A percentile compares a stretch with the other conserved stretches of the same genome.
phyloP scores from a whole-genome alignment of 2,329 filamentous ascomycete genomes.

The Fusarium drepaniforme region DNA sequence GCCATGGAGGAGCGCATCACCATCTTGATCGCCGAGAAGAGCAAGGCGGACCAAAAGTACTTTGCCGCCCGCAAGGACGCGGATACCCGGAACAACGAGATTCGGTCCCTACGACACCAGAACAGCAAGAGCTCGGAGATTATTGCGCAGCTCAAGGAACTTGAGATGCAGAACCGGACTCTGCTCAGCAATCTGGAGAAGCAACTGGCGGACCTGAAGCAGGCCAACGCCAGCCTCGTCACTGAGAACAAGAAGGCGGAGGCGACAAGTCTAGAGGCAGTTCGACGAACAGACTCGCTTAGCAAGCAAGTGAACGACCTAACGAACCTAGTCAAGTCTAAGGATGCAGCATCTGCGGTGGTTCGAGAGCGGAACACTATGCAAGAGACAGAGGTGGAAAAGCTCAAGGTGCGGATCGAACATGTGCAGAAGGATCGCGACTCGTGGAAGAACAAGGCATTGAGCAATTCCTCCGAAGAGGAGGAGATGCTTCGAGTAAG shows the following conservation, averaged over 20 bases:
- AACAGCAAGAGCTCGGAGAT: conserved; percentile 94
- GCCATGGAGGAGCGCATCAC: conserved; percentile 83
- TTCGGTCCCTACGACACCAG: conserved; percentile 82
- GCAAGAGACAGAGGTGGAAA: conserved; percentile 82
- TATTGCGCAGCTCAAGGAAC: conserved; percentile 91
- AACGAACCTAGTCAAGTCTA: conserved; percentile 78
- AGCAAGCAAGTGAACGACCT: conserved; percentile 83
- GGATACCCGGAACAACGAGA: conserved; percentile 85
- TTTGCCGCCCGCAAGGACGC: conserved; percentile 96
- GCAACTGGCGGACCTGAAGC: conserved; percentile 85
- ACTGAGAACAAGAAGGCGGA: conserved; percentile 83
- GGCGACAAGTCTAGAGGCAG: conserved; percentile 76
- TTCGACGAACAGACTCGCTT: conserved; percentile 77
- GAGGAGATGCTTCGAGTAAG: conserved; percentile 89
- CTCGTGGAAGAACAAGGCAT: conserved; percentile 84
- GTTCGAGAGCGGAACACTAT: conserved; percentile 70
- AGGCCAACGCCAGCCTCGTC: conserved; percentile 78
- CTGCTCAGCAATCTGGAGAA: conserved; percentile 90
- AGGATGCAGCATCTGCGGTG: conserved; percentile 71
- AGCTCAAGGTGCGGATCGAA: conserved; percentile 81
- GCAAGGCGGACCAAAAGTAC: conserved; percentile 97
- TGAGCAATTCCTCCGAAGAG: conserved; percentile 84
- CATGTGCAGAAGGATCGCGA: conserved; percentile 87
- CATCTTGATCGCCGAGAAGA: conserved; percentile 86
- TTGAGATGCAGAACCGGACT: conserved; percentile 81